Percentiles rank a stretch among this genome's conserved stretches.
Evolutionary conservation across 495 filamentous ascomycete species (phyloP).

Genomic region (Aspergillus bridgeri): DNA sequence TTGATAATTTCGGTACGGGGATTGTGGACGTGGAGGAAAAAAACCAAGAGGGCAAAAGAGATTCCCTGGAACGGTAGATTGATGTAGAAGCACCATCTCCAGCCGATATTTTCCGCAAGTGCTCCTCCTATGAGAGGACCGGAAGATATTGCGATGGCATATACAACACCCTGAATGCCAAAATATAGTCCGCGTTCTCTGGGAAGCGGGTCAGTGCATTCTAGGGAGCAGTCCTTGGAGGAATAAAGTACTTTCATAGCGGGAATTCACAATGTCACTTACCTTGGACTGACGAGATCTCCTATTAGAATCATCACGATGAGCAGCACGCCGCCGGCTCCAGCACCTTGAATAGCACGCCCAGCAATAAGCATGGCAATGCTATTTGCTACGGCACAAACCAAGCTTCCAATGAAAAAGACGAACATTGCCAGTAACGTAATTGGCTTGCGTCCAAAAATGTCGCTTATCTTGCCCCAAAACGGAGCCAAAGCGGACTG

Average conservation of each 20-base stretch:
- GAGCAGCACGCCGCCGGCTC: constrained; percentile 73
- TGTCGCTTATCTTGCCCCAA: constrained; percentile 81
- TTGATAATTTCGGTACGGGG: constrained; percentile 59
- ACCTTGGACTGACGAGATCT: constrained; percentile 55
- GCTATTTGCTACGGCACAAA: constrained; percentile 60
- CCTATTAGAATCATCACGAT: constrained; percentile 75
- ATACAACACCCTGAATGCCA: constrained; percentile 60
- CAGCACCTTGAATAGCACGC: constrained; percentile 73
- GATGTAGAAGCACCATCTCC: constrained; percentile 49
- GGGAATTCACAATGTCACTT: not conserved
- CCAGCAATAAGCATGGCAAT: constrained; percentile 71
- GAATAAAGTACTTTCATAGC: not conserved
- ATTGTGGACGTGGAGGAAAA: constrained; percentile 60
- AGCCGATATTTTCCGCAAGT: constrained; percentile 46
- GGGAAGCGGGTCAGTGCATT: too few species aligned
- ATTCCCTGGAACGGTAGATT: constrained; percentile 29
- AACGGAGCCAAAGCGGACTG: constrained; percentile 61
- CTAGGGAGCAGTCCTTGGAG: not conserved
- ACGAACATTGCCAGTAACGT: constrained; percentile 65
- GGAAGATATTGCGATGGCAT: constrained; percentile 68
- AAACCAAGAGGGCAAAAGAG: constrained; percentile 45
- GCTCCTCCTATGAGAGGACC: constrained; percentile 73
- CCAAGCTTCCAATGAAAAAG: constrained; percentile 70
- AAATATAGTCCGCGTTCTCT: constrained; percentile 53
- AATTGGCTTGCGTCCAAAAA: constrained; percentile 79